phyloP scores from a whole-genome alignment of 2,329 filamentous ascomycete species.

The Verticillium tricorpus region DNA sequence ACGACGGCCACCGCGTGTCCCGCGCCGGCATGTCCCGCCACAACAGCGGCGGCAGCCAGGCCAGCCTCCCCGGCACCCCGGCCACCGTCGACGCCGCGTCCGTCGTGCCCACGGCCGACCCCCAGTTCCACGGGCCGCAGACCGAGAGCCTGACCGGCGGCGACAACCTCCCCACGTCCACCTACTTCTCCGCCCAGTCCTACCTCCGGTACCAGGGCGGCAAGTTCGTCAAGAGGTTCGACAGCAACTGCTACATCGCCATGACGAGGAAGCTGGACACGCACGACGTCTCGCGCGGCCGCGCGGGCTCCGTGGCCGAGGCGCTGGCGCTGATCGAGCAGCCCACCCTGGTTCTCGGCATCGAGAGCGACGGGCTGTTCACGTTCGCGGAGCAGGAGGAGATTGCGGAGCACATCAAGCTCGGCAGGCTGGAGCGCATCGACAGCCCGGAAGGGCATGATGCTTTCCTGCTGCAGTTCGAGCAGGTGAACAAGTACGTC shows the following conservation, averaged over 20 bases:
- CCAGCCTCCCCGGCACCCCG: background rate
- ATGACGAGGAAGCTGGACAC: constrained; percentile 98
- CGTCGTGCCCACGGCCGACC: constrained; percentile 41
- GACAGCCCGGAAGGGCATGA: constrained; percentile 95
- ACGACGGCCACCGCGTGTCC: constrained; percentile 69
- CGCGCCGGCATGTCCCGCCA: constrained; percentile 45
- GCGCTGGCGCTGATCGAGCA: constrained; percentile 82
- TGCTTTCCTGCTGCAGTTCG: constrained; percentile 92
- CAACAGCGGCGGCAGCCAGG: constrained; percentile 28
- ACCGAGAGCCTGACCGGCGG: constrained; percentile 41
- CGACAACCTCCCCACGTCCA: constrained; percentile 54
- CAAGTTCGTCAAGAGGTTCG: constrained; percentile 96
- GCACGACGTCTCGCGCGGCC: constrained; percentile 83
- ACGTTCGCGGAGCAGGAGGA: constrained; percentile 97
- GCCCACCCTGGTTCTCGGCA: constrained; percentile 85
- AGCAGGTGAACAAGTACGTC: constrained; percentile 90
- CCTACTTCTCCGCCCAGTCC: constrained; percentile 97
- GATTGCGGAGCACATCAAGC: constrained; percentile 73
- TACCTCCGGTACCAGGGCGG: constrained; percentile 94
- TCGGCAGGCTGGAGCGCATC: constrained; percentile 77
- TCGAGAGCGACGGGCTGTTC: constrained; percentile 93
- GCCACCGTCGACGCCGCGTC: constrained; percentile 1
- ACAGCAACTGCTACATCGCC: constrained; percentile 98
- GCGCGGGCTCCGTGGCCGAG: constrained; percentile 62
- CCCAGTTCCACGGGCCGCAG: constrained; percentile 67